Evolutionary conservation across 2,329 filamentous ascomycete species (phyloP).

Genomic region (Aspergillus sergii): DNA sequence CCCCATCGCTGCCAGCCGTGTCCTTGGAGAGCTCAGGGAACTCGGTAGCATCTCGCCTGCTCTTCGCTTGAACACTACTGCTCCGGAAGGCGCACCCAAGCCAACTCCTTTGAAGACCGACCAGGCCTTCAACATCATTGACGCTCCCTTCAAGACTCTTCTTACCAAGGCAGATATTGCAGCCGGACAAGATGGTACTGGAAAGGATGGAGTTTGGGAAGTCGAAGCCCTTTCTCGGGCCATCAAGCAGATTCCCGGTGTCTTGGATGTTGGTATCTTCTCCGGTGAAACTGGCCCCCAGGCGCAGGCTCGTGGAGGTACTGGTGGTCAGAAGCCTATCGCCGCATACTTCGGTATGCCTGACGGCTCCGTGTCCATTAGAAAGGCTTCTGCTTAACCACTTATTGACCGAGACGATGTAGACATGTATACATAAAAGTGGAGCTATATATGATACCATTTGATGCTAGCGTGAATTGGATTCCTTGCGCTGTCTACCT

Average conservation of each 20-base stretch:
- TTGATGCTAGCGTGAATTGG: constrained; percentile 17
- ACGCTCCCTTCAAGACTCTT: constrained; percentile 82
- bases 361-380: constrained; percentile 67
- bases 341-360: constrained; percentile 94
- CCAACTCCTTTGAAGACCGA: constrained; percentile 83
- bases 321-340: constrained; percentile 84
- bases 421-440: constrained; percentile 5
- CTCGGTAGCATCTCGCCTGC: constrained; percentile 73
- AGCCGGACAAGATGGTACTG: constrained; percentile 53
- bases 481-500: neutral
- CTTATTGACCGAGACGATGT: neutral
- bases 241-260: constrained; percentile 81
- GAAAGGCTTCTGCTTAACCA: constrained; percentile 38
- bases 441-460: constrained; percentile 23
- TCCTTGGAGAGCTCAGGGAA: constrained; percentile 70
- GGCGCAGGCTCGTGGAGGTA: constrained; percentile 60
- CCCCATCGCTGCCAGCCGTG: constrained; percentile 76
- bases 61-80: constrained; percentile 70
- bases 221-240: constrained; percentile 72
- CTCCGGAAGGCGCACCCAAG: constrained; percentile 55
- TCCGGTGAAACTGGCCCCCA: constrained; percentile 76
- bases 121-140: constrained; percentile 86
- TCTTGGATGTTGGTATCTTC: constrained; percentile 92
- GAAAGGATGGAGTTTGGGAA: constrained; percentile 73
- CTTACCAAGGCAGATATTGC: constrained; percentile 63